These are phyloP conservation scores for Suhomyces faveliae DNA, from an alignment of 805 yeast genomes.

Conservation along the genomic window DNA sequence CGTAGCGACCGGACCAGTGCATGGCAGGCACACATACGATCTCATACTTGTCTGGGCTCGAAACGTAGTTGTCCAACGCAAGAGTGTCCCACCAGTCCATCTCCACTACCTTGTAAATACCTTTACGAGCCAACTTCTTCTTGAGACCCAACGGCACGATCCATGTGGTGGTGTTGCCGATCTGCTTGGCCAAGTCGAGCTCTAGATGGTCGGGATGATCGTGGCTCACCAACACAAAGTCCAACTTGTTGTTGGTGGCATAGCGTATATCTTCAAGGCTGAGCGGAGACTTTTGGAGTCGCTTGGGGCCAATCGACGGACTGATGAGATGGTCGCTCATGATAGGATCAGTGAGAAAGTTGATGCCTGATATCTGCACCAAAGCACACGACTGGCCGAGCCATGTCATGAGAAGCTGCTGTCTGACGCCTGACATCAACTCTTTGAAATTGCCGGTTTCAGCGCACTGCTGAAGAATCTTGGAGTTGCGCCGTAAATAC, in stretches of 20 bases:
- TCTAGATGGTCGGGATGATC: slow-evolving; percentile 97
- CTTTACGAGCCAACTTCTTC: slow-evolving; percentile 53
- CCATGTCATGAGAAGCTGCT: slow-evolving; percentile 77
- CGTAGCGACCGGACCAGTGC: slow-evolving; percentile 93
- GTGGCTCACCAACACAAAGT: slow-evolving; percentile 80
- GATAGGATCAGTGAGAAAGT: slow-evolving; percentile 82
- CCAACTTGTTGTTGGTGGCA: slow-evolving; percentile 55
- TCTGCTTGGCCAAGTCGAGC: slow-evolving; percentile 47
- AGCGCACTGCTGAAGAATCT: slow-evolving; percentile 27
- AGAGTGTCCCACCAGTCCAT: slow-evolving; percentile 88
- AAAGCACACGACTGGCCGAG: slow-evolving; percentile 87
- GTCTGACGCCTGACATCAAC: slow-evolving; percentile 22
- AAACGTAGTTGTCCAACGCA: slow-evolving; percentile 38
- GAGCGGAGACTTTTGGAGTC: slow-evolving; percentile 80
- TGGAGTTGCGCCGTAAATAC: slow-evolving; percentile 36
- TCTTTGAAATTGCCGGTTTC: slow-evolving; percentile 16
- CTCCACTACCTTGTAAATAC: slow-evolving; percentile 64
- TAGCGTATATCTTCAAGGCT: slow-evolving; percentile 49
- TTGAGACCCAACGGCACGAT: slow-evolving; percentile 82
- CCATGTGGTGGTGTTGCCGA: slow-evolving; percentile 69
- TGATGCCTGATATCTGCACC: slow-evolving; percentile 68
- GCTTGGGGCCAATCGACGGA: slow-evolving; percentile 71
- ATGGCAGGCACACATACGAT: slow-evolving; percentile 88
- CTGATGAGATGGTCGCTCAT: slow-evolving; percentile 65
- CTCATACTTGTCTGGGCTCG: slow-evolving; percentile 55